Base-by-base conservation (phyloP, 768 basidiomycete species). In the Mycena amicta region DNA sequence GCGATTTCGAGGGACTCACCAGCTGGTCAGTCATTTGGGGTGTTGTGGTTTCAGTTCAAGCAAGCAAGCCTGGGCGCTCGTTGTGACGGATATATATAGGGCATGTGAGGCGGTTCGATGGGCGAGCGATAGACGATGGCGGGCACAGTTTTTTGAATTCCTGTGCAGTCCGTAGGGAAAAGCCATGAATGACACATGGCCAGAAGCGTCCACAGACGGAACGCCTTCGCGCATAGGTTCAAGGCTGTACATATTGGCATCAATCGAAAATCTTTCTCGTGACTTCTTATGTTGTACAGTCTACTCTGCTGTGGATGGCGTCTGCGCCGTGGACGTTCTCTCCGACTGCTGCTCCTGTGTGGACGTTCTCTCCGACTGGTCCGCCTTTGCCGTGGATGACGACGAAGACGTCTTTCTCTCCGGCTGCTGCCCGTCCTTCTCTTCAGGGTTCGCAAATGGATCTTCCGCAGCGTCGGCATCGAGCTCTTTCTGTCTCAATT, bases 401-500 rank as follows among this genome's bases (percentile, higher is more conserved):
- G 25, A 13, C 26, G 47, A 13, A 25, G 22, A 13, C 22, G 8
- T 13, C 5, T 26, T 22, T 29, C 12, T 43, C 45, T 28, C 26
- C 45, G n/a, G 27, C 46, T 31, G 41, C 43, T 28, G 54, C 45
- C 46, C 18, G 8, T 46, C 18, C 15, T 30, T 41, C 47, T 66
- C 62, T 5, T 65, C 66, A 3, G 64, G 57, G 23, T 56, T 51
- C 15, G 56, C 54, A 29, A 70, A 68, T 28, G 70, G 67, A 23
- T 64, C 62, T 8, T 50, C 33, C 6, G 52, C 56, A 53, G 66
- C 63, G 5, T 74, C 67, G 25, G 65, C 65, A 18, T 73, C 64
- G 22, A 67, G 50, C 37, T 75, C 68, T 55, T 65, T 75, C 27
- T 63, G 55, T 61, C 72, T 73, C 27, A 71, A 39, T 49, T 71